Evolutionary conservation across 2,329 filamentous ascomycete species (phyloP).

Genomic region (Rosellinia necatrix): DNA sequence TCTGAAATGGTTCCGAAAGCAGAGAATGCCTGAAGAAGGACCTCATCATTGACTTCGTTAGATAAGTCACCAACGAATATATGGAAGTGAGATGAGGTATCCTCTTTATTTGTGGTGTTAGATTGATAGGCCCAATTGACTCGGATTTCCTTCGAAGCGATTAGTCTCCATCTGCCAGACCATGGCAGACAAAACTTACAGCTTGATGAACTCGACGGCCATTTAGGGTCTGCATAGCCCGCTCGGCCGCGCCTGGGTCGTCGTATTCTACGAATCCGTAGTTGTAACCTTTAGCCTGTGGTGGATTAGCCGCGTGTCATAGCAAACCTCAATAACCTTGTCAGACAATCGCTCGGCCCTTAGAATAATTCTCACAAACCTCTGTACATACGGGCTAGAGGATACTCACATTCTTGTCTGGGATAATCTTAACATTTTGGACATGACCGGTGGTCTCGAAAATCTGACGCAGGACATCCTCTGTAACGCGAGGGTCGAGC

Average conservation of each 20-base stretch:
- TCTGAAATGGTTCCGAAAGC: constrained; percentile 96
- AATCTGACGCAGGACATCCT: constrained; percentile 95
- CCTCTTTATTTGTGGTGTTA: constrained; percentile 91
- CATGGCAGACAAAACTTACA: constrained; percentile 57
- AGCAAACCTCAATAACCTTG: background rate
- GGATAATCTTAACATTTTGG: constrained; percentile 98
- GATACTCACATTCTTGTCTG: constrained; percentile 92
- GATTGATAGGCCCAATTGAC: constrained; percentile 99
- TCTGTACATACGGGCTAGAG: background rate
- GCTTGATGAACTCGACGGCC: constrained; percentile 94
- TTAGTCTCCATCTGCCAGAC: constrained; percentile 4
- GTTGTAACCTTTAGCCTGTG: constrained; percentile 92
- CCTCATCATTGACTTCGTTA: constrained; percentile 98
- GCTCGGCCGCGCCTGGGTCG: constrained; percentile 92
- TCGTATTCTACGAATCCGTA: constrained; percentile 99
- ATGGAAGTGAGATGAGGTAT: constrained; percentile 97
- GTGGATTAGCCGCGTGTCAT: constrained; percentile 1
- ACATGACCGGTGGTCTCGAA: constrained; percentile 99
- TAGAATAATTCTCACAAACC: background rate
- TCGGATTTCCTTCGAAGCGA: constrained; percentile 77
- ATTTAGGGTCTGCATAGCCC: constrained; percentile 96
- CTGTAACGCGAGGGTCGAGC: constrained; percentile 90
- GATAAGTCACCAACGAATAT: constrained; percentile 98
- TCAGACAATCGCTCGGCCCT: background rate
- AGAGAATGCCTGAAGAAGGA: constrained; percentile 90